A percentile compares a stretch with the other conserved stretches of the same genome.
These are phyloP conservation scores for Pythium insidiosum DNA, from an alignment of 352 stramenopile species.

Conservation along the genomic window DNA sequence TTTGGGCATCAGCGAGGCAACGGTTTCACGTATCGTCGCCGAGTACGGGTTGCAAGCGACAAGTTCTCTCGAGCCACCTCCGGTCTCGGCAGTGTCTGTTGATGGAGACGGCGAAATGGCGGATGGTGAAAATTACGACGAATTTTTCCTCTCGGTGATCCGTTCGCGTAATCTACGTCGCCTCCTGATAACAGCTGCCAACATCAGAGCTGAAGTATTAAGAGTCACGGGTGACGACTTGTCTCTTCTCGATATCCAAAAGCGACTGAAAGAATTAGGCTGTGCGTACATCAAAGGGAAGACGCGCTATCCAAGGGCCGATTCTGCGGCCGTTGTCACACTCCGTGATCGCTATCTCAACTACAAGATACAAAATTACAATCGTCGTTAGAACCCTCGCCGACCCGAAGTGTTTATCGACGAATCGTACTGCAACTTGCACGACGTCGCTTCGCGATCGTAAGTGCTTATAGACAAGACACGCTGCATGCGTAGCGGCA, in stretches of 20 bases:
- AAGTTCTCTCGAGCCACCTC: background rate
- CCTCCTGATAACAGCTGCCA: background rate
- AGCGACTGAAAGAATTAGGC: background rate
- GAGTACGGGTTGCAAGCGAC: background rate
- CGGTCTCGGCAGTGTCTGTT: too few relatives aligned
- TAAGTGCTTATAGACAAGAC: background rate
- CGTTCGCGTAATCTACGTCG: conserved; percentile 1
- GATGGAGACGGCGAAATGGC: background rate
- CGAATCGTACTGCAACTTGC: conserved; percentile 3
- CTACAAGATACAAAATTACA: background rate
- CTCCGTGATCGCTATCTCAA: background rate
- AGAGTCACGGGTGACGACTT: background rate
- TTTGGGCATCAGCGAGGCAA: background rate
- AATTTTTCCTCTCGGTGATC: conserved; percentile 1
- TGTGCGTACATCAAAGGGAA: conserved; percentile 1
- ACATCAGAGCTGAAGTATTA: conserved; percentile 1
- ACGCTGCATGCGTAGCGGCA: background rate
- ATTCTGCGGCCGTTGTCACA: background rate
- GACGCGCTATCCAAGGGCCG: background rate
- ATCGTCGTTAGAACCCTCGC: background rate
- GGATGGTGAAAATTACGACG: conserved; percentile 1
- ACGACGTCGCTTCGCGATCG: background rate
- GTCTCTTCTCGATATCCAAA: background rate
- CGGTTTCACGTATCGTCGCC: background rate
- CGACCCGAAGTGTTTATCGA: background rate